Conservation (phyloP, 73 alveolate genomes). For the Tetrahymena borealis region DNA sequence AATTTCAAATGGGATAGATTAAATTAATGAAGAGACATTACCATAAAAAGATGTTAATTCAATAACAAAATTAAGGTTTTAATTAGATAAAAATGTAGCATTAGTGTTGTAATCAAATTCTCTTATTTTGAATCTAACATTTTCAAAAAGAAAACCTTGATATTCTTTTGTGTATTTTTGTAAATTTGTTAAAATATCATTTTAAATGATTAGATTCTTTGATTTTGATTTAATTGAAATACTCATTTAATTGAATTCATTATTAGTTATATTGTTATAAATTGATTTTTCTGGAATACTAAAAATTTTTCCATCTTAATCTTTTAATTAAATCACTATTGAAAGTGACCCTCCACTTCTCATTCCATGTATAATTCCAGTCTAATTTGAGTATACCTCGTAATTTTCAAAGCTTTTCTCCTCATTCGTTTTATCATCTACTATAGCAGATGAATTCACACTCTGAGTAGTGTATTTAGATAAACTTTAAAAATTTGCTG, state of each 20-base stretch:
- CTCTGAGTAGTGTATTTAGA: not conserved
- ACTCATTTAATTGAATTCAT: not conserved
- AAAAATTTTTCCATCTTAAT: not conserved
- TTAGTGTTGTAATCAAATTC: not conserved
- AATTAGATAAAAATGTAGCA: not conserved
- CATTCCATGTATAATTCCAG: not conserved
- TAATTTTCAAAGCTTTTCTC: not conserved
- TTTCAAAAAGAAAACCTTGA: not conserved
- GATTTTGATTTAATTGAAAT: not conserved
- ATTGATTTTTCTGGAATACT: not conserved
- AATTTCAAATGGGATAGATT: not conserved
- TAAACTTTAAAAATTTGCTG: not conserved
- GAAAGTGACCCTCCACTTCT: not conserved
- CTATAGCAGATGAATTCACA: not conserved
- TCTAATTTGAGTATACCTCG: not conserved
- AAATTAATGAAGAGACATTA: not conserved
- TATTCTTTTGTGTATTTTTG: not conserved
- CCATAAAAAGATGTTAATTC: not conserved
- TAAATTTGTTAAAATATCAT: not conserved
- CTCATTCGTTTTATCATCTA: not conserved
- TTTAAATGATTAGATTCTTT: not conserved
- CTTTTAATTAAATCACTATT: not conserved
- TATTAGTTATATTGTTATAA: not conserved
- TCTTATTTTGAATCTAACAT: not conserved
- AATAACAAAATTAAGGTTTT: not conserved